phyloP scores from a whole-genome alignment of 2,329 filamentous ascomycete species.

The Fusarium subglutinans region DNA sequence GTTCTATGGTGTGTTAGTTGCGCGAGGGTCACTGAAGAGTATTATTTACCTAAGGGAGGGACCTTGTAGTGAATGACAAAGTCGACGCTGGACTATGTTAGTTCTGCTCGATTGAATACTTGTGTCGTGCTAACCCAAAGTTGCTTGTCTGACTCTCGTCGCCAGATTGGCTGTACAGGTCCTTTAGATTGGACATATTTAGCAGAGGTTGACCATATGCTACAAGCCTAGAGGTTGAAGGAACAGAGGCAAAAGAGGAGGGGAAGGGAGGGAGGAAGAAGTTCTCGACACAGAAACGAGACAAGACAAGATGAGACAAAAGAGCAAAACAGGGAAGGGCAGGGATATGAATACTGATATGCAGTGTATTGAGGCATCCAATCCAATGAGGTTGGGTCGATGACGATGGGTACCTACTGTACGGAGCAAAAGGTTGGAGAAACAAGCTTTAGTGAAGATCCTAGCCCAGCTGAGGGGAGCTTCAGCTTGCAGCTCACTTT shows the following conservation, averaged over 20 bases:
- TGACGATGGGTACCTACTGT: slow-evolving; percentile 24
- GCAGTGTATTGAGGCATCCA: slow-evolving; percentile 12
- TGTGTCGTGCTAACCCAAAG: slow-evolving; percentile 50
- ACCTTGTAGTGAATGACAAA: slow-evolving; percentile 87
- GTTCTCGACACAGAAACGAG: neutral
- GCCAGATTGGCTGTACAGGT: slow-evolving; percentile 45
- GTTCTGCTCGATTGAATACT: neutral
- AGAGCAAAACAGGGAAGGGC: slow-evolving; percentile 24
- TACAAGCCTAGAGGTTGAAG: neutral
- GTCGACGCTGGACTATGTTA: slow-evolving; percentile 70
- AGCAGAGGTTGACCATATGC: slow-evolving; percentile 11
- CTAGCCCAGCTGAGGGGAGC: slow-evolving; percentile 15
- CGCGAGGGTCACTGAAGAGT: neutral
- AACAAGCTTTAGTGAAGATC: slow-evolving; percentile 38
- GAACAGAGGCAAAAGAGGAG: neutral
- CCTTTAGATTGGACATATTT: slow-evolving; percentile 48
- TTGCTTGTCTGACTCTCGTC: slow-evolving; percentile 48
- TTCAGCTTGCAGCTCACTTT: slow-evolving; percentile 15
- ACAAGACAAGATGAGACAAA: neutral
- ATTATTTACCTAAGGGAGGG: slow-evolving; percentile 67
- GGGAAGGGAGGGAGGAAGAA: neutral
- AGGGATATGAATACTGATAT: slow-evolving; percentile 6
- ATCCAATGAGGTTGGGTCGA: slow-evolving; percentile 25
- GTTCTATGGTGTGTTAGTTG: slow-evolving; percentile 59
- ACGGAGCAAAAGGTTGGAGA: slow-evolving; percentile 32